Conservation (phyloP, 108 stramenopile genomes). For the Schizochytrium sp. region DNA sequence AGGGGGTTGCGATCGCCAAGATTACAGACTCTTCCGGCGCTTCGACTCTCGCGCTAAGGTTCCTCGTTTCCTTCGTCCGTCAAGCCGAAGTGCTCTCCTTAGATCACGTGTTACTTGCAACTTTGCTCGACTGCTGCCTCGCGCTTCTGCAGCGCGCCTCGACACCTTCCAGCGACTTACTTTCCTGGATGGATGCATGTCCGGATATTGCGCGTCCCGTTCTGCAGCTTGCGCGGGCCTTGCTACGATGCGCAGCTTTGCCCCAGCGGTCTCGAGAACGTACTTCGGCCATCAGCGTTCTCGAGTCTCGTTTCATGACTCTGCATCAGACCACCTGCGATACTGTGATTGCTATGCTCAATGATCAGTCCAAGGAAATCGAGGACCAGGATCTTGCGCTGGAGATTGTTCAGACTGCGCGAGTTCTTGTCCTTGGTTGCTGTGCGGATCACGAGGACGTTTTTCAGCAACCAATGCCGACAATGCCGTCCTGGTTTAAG, state of each 20-base stretch:
- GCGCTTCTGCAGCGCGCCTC: neutral
- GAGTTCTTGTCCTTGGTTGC: neutral
- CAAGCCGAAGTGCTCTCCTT: neutral
- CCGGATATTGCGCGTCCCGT: neutral
- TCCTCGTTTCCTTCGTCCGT: neutral
- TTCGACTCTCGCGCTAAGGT: neutral
- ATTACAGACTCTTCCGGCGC: neutral
- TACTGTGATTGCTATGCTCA: neutral
- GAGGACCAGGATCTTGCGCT: neutral
- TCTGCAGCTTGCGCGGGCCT: neutral
- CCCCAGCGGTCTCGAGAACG: neutral
- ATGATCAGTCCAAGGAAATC: neutral
- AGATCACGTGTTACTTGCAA: neutral
- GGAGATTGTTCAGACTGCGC: neutral
- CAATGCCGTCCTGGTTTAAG: neutral
- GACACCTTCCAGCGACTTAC: neutral
- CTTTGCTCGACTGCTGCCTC: neutral
- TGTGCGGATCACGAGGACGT: neutral
- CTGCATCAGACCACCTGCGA: neutral
- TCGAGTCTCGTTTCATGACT: neutral
- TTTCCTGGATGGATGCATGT: neutral
- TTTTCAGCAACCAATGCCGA: neutral
- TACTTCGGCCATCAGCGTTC: neutral
- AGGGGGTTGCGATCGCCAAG: neutral
- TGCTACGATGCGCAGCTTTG: neutral